Conservation (phyloP, 805 yeast genomes). For the Pichia rugopelliculosa region DNA sequence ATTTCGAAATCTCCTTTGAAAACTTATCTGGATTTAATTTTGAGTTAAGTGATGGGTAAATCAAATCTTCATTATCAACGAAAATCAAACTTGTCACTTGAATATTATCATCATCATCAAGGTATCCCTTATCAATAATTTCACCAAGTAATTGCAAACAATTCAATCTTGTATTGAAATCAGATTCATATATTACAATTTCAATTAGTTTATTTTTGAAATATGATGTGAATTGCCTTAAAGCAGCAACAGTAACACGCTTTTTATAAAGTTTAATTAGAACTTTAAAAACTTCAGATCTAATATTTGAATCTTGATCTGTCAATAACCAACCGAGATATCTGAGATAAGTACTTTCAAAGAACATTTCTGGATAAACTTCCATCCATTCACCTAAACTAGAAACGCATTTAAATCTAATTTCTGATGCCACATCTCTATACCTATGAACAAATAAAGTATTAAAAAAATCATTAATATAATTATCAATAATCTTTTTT, state of each 20-base stretch:
- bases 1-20: constrained; percentile 44
- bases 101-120: constrained; percentile 52
- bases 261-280: constrained; percentile 42
- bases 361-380: constrained; percentile 61
- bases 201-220: constrained; percentile 60
- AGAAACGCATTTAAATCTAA: constrained; percentile 62
- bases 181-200: constrained; percentile 52
- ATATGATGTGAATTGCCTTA: constrained; percentile 72
- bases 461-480: constrained; percentile 57
- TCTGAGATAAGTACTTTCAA: constrained; percentile 61
- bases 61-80: constrained; percentile 22
- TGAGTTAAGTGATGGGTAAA: constrained; percentile 19
- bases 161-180: constrained; percentile 43
- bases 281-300: constrained; percentile 55
- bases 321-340: constrained; percentile 81
- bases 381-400: constrained; percentile 66
- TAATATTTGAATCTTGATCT: constrained; percentile 55
- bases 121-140: constrained; percentile 50
- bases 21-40: constrained; percentile 23
- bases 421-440: constrained; percentile 66
- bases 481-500: constrained; percentile 45
- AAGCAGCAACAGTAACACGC: constrained; percentile 45
- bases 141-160: constrained; percentile 49
- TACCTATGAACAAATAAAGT: constrained; percentile 68
- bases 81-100: constrained; percentile 35